A percentile compares a stretch with the other conserved stretches of the same genome.
These are phyloP conservation scores for Blastobotrys terrestris DNA, from an alignment of 805 yeast genomes.

Conservation along the genomic window DNA sequence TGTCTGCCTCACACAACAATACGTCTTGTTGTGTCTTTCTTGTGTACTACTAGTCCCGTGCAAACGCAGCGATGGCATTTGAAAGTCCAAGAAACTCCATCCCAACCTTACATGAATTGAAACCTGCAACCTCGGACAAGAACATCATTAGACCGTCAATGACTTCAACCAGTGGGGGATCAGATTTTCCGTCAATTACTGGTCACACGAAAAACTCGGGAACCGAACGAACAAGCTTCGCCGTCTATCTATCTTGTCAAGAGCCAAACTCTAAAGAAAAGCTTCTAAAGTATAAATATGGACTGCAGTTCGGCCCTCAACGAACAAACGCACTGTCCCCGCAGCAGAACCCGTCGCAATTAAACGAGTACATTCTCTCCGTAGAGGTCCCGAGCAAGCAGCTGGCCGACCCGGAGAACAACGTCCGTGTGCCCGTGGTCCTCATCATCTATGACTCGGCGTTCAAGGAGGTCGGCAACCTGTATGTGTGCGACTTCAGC, in stretches of 20 bases:
- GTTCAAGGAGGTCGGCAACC: slow-evolving; percentile 6
- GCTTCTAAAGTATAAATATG: neutral
- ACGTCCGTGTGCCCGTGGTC: slow-evolving; percentile 9
- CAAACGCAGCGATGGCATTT: neutral
- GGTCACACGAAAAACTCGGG: slow-evolving; percentile 13
- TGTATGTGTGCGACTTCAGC: slow-evolving; percentile 15
- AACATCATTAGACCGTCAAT: neutral
- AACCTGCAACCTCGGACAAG: neutral
- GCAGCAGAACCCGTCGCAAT: slow-evolving; percentile 68
- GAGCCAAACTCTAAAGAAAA: slow-evolving; percentile 40
- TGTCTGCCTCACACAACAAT: too few relatives aligned
- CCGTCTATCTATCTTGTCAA: slow-evolving; percentile 53
- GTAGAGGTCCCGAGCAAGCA: slow-evolving; percentile 12
- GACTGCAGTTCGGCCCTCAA: slow-evolving; percentile 9
- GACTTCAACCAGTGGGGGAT: neutral
- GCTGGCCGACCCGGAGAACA: slow-evolving; percentile 3
- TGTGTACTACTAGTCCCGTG: too few relatives aligned
- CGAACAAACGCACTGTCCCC: slow-evolving; percentile 3
- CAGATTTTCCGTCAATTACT: slow-evolving; percentile 1
- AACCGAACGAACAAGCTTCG: slow-evolving; percentile 9
- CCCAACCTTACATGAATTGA: neutral
- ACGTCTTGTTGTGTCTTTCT: too few relatives aligned
- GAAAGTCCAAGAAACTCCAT: neutral
- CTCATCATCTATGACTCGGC: slow-evolving; percentile 9
- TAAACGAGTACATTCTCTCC: slow-evolving; percentile 10